Conservation (phyloP, 352 stramenopile species). For the Poterioochromonas sp. region DNA sequence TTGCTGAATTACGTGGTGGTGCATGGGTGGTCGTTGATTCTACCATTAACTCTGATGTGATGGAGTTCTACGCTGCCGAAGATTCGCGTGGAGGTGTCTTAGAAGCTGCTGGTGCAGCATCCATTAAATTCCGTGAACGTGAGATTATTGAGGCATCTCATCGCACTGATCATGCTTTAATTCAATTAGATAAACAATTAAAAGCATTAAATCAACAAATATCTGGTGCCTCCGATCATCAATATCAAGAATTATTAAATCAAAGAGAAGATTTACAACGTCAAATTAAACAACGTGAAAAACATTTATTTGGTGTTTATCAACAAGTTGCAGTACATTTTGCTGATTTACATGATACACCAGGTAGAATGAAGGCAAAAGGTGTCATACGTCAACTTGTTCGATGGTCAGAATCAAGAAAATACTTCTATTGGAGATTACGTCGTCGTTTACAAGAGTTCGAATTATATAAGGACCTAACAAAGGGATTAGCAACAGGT, state of each 20-base stretch:
- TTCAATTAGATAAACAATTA: slow-evolving; percentile 64
- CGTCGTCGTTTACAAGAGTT: slow-evolving; percentile 94
- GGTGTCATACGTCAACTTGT: slow-evolving; percentile 92
- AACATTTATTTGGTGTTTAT: slow-evolving; percentile 88
- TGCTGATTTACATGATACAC: slow-evolving; percentile 98
- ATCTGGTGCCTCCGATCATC: slow-evolving; percentile 7
- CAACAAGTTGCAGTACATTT: slow-evolving; percentile 94
- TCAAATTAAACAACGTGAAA: slow-evolving; percentile 75
- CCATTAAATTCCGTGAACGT: slow-evolving; percentile 98
- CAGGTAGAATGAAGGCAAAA: slow-evolving; percentile 98
- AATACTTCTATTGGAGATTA: slow-evolving; percentile 96
- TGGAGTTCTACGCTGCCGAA: slow-evolving; percentile 96
- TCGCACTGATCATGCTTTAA: slow-evolving; percentile 85
- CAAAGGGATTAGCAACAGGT: too few relatives aligned
- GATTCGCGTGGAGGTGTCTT: slow-evolving; percentile 86
- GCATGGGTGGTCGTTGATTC: slow-evolving; percentile 98
- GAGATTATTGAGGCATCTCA: slow-evolving; percentile 92
- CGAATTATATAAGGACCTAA: slow-evolving; percentile 16
- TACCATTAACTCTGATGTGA: slow-evolving; percentile 97
- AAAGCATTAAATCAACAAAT: slow-evolving; percentile 39
- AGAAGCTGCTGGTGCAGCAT: slow-evolving; percentile 92
- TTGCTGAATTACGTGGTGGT: slow-evolving; percentile 93
- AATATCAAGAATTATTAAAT: slow-evolving; percentile 12
- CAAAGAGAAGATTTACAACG: neutral
- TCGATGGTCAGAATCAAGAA: slow-evolving; percentile 81